Evolutionary conservation across 768 basidiomycete species (phyloP), one percentile per base, ranked within the genome.

Genomic region (Phallus indusiatus): DNA sequence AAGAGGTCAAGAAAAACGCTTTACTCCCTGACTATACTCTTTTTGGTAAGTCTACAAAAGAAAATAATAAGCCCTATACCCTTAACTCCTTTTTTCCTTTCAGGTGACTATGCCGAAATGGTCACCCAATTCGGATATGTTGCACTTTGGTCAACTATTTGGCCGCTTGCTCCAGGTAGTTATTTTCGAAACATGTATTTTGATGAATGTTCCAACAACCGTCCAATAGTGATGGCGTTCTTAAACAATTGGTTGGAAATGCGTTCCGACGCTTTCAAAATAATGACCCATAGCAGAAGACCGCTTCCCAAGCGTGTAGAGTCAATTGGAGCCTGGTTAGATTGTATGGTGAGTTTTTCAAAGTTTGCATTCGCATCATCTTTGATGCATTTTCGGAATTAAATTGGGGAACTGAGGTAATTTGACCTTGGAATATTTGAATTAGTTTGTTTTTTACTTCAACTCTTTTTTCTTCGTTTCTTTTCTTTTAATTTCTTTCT

Each of bases 101-200:
- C 59, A 74, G 72, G 67, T 55, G 95, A 97, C 72, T 99, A 95
- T 71, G 84, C 83, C 66, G 96, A 99, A 74, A 97, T 99, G 94
- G 90, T 90, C 16, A 87, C 88, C 9, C 92, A 94, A 67, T 96
- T 95, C 69, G 94, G 95, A 0, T 94, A 95, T 68, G 84, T 97
- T 33, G 84, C 83, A 8, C 75, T 97, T 20, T 98, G 94, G 92
- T 89, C 85, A 50, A 85, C 90, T 33, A 90, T 94, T 60, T 98
- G 94, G 93, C 92, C 94, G 2, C 75, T 98, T 17, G 88, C 92
- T 1, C 85, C 92, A 22, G 77, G 86, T 86, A 56, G 42, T 80
- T 68, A 37, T 28, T 53, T 21, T 16, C 24, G 33, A n/a, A n/a
- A 20, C 18, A 9, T 24, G 22, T 1, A 11, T 20, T 17, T 16